Evolutionary conservation across 306 rosid genomes (phyloP).

Genomic region (Crataegus laevigata): DNA sequence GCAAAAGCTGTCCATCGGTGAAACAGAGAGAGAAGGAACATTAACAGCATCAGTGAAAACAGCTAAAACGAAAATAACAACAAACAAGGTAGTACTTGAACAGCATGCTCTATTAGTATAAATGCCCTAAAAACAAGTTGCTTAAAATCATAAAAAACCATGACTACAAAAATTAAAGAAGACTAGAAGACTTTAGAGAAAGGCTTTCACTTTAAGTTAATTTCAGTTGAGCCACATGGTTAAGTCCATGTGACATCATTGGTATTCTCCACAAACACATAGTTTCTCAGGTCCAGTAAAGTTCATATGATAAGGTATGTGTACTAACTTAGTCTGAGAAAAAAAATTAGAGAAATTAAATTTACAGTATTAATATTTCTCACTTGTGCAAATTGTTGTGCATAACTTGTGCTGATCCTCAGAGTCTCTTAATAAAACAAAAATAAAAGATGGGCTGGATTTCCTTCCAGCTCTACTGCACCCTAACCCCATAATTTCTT

Average conservation of each 20-base stretch:
- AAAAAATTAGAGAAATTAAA: background rate
- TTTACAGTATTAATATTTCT: background rate
- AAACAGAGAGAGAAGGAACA: background rate
- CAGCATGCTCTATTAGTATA: background rate
- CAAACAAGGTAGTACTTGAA: background rate
- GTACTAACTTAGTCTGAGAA: background rate
- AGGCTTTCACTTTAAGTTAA: background rate
- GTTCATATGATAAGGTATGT: background rate
- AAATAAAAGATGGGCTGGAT: too few species aligned
- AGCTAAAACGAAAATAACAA: background rate
- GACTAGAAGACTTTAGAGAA: background rate
- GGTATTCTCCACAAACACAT: background rate
- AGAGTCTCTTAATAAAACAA: too few species aligned
- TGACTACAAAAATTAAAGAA: background rate
- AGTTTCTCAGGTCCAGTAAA: background rate
- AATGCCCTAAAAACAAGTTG: background rate
- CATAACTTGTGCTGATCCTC: too few species aligned
- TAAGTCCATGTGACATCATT: background rate
- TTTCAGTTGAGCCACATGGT: background rate
- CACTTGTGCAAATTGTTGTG: background rate
- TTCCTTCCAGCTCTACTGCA: too few species aligned
- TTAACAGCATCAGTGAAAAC: background rate
- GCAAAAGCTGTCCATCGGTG: constrained; percentile 24
- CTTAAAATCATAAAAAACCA: background rate
- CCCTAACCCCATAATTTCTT: background rate